A percentile compares a stretch with the other conserved stretches of the same genome.
Conservation (phyloP, 257 asterid species). For the Plantago major region DNA sequence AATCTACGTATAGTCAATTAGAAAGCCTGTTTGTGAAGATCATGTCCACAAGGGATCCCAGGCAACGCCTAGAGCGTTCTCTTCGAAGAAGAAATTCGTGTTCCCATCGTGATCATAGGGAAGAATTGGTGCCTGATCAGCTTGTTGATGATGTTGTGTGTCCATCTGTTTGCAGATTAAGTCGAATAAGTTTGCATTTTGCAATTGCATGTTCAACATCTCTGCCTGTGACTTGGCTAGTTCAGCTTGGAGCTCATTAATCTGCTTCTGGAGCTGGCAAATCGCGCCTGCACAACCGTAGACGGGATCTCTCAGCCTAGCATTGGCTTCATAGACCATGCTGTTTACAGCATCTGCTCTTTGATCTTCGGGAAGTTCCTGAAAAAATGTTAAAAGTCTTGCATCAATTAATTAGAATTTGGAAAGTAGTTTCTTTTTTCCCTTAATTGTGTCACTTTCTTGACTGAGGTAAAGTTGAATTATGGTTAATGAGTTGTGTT, state of each 20-base stretch:
- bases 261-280: constrained; percentile 52
- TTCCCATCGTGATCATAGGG: constrained; percentile 4
- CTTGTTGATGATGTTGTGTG: constrained; percentile 1
- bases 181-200: constrained; percentile 27
- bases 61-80: constrained; percentile 16
- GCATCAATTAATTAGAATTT: background rate
- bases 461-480: constrained; percentile 19
- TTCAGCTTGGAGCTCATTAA: constrained; percentile 56
- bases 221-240: constrained; percentile 58
- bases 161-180: constrained; percentile 14
- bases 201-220: constrained; percentile 52
- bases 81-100: constrained; percentile 13
- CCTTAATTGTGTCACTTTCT: constrained; percentile 8
- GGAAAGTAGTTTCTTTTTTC: background rate
- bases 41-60: constrained; percentile 25
- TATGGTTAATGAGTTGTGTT: constrained; percentile 15
- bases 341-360: constrained; percentile 75
- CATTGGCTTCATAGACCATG: constrained; percentile 76
- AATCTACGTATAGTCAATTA: constrained; percentile 4
- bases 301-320: constrained; percentile 62
- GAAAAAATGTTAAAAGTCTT: background rate
- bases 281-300: constrained; percentile 68
- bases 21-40: background rate
- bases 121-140: background rate
- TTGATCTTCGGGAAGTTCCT: constrained; percentile 59